Conservation (phyloP, 2,329 filamentous ascomycete genomes). For the Sclerotinia borealis region DNA sequence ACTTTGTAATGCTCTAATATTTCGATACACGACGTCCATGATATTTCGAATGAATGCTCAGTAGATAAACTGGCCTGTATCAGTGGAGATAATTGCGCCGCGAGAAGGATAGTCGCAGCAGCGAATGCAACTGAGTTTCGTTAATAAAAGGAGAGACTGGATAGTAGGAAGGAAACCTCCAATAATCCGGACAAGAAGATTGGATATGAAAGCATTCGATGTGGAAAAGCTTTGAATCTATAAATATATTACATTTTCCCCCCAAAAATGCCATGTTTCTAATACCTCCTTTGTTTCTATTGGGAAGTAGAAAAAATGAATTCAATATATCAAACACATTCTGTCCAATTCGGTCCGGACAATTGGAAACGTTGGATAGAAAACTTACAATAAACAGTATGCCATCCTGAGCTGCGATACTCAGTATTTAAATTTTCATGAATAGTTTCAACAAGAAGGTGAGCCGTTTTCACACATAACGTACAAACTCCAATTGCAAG, state of each 20-base stretch:
- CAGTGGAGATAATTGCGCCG: slow-evolving; percentile 10
- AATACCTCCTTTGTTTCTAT: too few relatives aligned
- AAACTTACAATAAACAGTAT: slow-evolving; percentile 21
- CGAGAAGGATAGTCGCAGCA: slow-evolving; percentile 17
- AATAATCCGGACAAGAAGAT: neutral
- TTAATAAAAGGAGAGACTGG: neutral
- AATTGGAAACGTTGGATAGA: neutral
- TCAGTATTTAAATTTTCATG: slow-evolving; percentile 8
- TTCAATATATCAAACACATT: too few relatives aligned
- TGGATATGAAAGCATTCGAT: too few relatives aligned
- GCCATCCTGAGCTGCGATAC: slow-evolving; percentile 19
- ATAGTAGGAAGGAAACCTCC: too few relatives aligned
- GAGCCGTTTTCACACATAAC: slow-evolving; percentile 18
- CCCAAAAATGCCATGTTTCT: too few relatives aligned
- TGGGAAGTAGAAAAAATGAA: too few relatives aligned
- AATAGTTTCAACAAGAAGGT: slow-evolving; percentile 13
- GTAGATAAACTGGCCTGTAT: neutral
- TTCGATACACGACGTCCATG: slow-evolving; percentile 6
- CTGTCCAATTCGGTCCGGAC: too few relatives aligned
- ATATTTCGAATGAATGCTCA: neutral
- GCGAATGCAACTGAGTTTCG: slow-evolving; percentile 15
- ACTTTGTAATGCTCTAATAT: slow-evolving; percentile 4
- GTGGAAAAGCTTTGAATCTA: too few relatives aligned
- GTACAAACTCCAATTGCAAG: slow-evolving; percentile 13
- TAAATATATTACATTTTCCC: too few relatives aligned